Evolutionary conservation across 495 filamentous ascomycete species (phyloP).

Genomic region (Pseudoneurospora amorphoporcata): DNA sequence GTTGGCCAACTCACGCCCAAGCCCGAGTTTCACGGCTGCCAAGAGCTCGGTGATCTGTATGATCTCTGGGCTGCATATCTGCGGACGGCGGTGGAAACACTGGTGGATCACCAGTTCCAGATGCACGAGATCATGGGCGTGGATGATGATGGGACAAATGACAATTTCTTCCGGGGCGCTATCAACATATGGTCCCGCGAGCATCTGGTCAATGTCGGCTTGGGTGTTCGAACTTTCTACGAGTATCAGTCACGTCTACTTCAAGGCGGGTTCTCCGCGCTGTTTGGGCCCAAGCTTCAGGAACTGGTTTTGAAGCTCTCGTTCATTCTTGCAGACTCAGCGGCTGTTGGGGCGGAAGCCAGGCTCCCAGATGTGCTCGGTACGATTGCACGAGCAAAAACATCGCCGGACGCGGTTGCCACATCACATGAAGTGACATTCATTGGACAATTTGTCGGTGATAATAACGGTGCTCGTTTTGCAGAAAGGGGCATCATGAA

Average conservation of each 20-base stretch:
- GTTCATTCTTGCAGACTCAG: constrained; percentile 31
- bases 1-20: constrained; percentile 40
- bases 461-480: constrained; percentile 30
- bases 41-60: constrained; percentile 30
- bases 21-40: constrained; percentile 31
- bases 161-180: constrained; percentile 9
- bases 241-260: constrained; percentile 40
- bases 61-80: constrained; percentile 39
- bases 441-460: constrained; percentile 37
- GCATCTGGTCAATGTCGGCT: constrained; percentile 30
- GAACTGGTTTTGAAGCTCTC: constrained; percentile 42
- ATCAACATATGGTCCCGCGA: constrained; percentile 36
- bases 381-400: constrained; percentile 37
- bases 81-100: constrained; percentile 34
- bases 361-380: constrained; percentile 39
- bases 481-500: constrained; percentile 36
- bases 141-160: constrained; percentile 15
- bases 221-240: constrained; percentile 40
- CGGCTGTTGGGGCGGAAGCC: constrained; percentile 18
- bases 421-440: constrained; percentile 37
- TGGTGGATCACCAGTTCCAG: constrained; percentile 40
- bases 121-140: constrained; percentile 39
- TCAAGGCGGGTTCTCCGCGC: constrained; percentile 38
- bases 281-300: constrained; percentile 39
- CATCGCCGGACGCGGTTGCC: constrained; percentile 28